Percentiles rank a stretch among this genome's conserved stretches.
Conservation (phyloP, 768 basidiomycete species). For the Pulveroboletus frians region DNA sequence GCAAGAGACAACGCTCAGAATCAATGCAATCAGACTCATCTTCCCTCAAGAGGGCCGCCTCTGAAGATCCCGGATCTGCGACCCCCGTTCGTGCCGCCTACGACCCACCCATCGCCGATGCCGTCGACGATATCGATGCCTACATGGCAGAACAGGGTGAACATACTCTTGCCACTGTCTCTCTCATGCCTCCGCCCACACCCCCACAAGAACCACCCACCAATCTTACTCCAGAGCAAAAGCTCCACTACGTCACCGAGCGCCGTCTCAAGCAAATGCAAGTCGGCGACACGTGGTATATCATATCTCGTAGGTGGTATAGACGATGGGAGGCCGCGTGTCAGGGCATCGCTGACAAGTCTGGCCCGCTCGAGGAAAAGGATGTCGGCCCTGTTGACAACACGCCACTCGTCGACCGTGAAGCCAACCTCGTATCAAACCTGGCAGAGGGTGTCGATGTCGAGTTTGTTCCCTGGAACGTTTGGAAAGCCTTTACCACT, state of each 20-base stretch:
- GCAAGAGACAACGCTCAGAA: conserved; percentile 70
- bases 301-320: conserved; percentile 70
- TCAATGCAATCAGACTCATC: conserved; percentile 74
- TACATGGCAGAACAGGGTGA: conserved; percentile 62
- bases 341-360: conserved; percentile 62
- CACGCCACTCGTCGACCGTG: conserved; percentile 51
- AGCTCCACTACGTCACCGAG: conserved; percentile 45
- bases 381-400: conserved; percentile 78
- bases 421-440: conserved; percentile 40
- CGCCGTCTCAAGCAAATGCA: conserved; percentile 47
- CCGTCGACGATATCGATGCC: conserved; percentile 56
- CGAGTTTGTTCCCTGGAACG: conserved; percentile 67
- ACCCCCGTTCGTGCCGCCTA: conserved; percentile 24
- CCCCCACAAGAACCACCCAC: conserved; percentile 19
- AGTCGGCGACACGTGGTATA: conserved; percentile 72
- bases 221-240: conserved; percentile 39
- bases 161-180: conserved; percentile 16
- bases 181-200: conserved; percentile 25
- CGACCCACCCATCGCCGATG: conserved; percentile 10
- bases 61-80: conserved; percentile 54
- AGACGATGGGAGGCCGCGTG: conserved; percentile 71
- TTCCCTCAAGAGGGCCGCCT: conserved; percentile 75
- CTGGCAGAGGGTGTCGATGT: conserved; percentile 63
- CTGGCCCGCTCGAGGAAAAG: conserved; percentile 54
- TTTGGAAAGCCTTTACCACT: conserved; percentile 60